Evolutionary conservation across 176 grass and related monocot genomes (phyloP).

Genomic region (Oropetium thomaeum): DNA sequence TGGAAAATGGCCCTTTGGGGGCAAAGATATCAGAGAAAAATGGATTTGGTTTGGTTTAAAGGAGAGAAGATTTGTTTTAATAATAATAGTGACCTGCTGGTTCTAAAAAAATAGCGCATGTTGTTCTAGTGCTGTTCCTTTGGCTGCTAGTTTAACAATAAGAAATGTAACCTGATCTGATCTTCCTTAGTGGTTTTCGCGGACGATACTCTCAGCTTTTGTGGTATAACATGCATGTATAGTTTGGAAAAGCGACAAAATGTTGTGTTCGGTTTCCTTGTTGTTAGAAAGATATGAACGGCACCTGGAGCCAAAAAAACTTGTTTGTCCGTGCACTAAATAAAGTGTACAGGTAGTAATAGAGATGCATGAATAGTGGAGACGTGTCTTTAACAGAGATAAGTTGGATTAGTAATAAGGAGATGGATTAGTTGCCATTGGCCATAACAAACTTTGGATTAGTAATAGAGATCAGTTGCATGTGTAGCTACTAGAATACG

Average conservation of each 20-base stretch:
- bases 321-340: no score
- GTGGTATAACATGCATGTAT: neutral
- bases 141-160: neutral
- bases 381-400: no score
- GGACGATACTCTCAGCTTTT: neutral
- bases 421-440: no score
- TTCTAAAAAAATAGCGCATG: neutral
- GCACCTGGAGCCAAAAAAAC: neutral
- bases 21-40: neutral
- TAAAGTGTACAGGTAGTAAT: no score
- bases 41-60: neutral
- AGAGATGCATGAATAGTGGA: no score
- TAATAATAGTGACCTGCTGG: neutral
- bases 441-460: no score
- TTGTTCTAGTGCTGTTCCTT: neutral
- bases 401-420: no score
- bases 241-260: neutral
- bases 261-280: neutral
- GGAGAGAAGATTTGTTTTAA: neutral
- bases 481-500: no score
- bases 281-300: neutral
- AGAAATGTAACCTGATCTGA: neutral
- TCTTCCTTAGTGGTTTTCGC: neutral
- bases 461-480: no score
- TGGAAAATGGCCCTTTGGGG: neutral